A percentile compares a stretch with the other conserved stretches of the same genome.
phyloP scores from a whole-genome alignment of 192 early-diverging fungal genomes.

The Diversispora eburnea region DNA sequence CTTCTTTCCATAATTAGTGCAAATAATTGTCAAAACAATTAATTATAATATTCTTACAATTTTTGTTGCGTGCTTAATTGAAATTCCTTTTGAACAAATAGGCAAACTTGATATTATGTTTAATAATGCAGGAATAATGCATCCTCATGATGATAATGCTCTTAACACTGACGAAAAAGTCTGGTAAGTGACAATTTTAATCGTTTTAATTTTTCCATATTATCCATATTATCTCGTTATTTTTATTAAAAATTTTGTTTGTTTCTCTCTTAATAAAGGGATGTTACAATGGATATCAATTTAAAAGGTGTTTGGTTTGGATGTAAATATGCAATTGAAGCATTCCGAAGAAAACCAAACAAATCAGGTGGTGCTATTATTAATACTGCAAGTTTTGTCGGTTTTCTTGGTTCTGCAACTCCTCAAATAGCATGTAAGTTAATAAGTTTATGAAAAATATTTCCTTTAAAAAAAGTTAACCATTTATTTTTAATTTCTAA shows the following conservation, averaged over 20 bases:
- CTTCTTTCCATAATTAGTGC: neutral
- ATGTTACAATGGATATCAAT: slow-evolving; percentile 74
- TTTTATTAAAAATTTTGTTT: neutral
- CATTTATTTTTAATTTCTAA: slow-evolving; percentile 4
- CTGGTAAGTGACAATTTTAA: slow-evolving; percentile 59
- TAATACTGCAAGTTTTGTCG: slow-evolving; percentile 83
- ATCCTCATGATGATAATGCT: slow-evolving; percentile 73
- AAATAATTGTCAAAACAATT: no score
- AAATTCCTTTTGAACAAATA: slow-evolving; percentile 72
- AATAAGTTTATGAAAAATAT: neutral
- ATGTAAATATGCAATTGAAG: slow-evolving; percentile 76
- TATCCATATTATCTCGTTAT: no score
- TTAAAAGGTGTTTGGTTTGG: slow-evolving; percentile 90
- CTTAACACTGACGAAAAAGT: slow-evolving; percentile 68
- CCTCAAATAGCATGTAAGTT: slow-evolving; percentile 77
- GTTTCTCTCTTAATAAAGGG: slow-evolving; percentile 40
- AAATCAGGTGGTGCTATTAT: slow-evolving; percentile 72
- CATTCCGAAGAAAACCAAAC: slow-evolving; percentile 45
- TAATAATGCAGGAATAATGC: slow-evolving; percentile 89
- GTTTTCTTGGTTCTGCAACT: slow-evolving; percentile 73
- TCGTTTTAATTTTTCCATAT: no score
- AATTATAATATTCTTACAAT: neutral
- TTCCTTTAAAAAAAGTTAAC: neutral
- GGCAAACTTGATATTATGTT: slow-evolving; percentile 78
- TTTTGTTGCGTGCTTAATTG: slow-evolving; percentile 57